Evolutionary conservation across 179 eudicot species (phyloP).

Genomic region (Spergularia azorica): DNA sequence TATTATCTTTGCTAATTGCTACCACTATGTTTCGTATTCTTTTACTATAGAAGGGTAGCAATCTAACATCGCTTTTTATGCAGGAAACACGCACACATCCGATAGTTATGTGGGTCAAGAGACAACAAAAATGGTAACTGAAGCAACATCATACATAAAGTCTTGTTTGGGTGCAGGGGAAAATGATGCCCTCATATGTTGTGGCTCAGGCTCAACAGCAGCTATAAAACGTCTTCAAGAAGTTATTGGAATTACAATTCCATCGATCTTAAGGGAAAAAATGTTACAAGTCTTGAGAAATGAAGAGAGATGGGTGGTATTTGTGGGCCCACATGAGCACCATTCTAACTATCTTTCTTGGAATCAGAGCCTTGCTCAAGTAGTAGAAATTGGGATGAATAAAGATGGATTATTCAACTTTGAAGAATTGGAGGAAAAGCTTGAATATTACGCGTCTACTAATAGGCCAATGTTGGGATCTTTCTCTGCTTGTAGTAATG

Average conservation of each 20-base stretch:
- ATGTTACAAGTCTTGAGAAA: constrained; percentile 31
- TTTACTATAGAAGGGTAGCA: no score
- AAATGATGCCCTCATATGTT: constrained; percentile 53
- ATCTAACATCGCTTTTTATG: background rate
- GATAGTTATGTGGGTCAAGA: constrained; percentile 61
- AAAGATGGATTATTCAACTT: constrained; percentile 47
- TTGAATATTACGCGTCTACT: constrained; percentile 25
- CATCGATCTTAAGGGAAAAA: constrained; percentile 48
- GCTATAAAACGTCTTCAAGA: constrained; percentile 74
- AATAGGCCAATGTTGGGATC: constrained; percentile 64
- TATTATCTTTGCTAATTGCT: no score
- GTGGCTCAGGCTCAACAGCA: constrained; percentile 70
- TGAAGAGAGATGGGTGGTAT: constrained; percentile 68
- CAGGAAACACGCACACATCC: constrained; percentile 68
- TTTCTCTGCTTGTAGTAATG: constrained; percentile 79
- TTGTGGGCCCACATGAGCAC: constrained; percentile 75
- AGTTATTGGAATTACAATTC: constrained; percentile 55
- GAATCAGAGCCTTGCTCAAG: constrained; percentile 66
- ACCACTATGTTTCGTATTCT: no score
- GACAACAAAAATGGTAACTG: constrained; percentile 46
- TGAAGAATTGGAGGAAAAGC: constrained; percentile 36
- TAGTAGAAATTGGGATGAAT: constrained; percentile 58
- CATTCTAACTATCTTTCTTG: constrained; percentile 77
- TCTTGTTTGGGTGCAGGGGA: constrained; percentile 55
- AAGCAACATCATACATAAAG: constrained; percentile 54